These are phyloP conservation scores for Hymenoscyphus linearis DNA, from an alignment of 2,329 filamentous ascomycete genomes.

Conservation along the genomic window DNA sequence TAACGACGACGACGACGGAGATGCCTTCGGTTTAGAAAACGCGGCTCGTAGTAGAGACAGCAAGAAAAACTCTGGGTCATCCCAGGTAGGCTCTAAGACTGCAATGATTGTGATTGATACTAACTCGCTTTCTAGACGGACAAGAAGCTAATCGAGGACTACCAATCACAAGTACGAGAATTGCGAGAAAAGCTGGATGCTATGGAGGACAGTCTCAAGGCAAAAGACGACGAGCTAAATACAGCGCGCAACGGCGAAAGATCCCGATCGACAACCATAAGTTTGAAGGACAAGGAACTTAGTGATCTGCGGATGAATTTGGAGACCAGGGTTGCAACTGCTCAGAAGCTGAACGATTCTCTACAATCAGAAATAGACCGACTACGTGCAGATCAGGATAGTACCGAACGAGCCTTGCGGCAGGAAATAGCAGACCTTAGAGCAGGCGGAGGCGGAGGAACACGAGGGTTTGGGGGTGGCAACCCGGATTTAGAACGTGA, in stretches of 20 bases:
- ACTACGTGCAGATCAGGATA: slow-evolving; percentile 62
- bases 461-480: slow-evolving; percentile 25
- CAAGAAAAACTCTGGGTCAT: slow-evolving; percentile 35
- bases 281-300: slow-evolving; percentile 66
- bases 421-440: slow-evolving; percentile 55
- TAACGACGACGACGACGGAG: slow-evolving; percentile 81
- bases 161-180: slow-evolving; percentile 69
- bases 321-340: slow-evolving; percentile 68
- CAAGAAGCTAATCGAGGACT: slow-evolving; percentile 70
- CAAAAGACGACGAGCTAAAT: slow-evolving; percentile 67
- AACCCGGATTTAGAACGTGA: slow-evolving; percentile 54
- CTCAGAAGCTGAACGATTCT: slow-evolving; percentile 71
- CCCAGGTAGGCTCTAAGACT: slow-evolving; percentile 34
- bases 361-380: slow-evolving; percentile 75
- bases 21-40: slow-evolving; percentile 56
- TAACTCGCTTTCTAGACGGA: slow-evolving; percentile 45
- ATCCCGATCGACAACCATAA: slow-evolving; percentile 44
- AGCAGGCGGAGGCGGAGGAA: slow-evolving; percentile 27
- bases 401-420: slow-evolving; percentile 56
- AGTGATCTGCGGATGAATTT: slow-evolving; percentile 59
- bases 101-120: slow-evolving; percentile 4
- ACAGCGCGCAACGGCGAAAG: slow-evolving; percentile 55
- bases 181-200: slow-evolving; percentile 68
- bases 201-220: slow-evolving; percentile 64
- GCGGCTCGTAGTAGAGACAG: slow-evolving; percentile 33